These are phyloP conservation scores for Diaporthe ampelina DNA, from an alignment of 2,329 filamentous ascomycete genomes.

Conservation along the genomic window DNA sequence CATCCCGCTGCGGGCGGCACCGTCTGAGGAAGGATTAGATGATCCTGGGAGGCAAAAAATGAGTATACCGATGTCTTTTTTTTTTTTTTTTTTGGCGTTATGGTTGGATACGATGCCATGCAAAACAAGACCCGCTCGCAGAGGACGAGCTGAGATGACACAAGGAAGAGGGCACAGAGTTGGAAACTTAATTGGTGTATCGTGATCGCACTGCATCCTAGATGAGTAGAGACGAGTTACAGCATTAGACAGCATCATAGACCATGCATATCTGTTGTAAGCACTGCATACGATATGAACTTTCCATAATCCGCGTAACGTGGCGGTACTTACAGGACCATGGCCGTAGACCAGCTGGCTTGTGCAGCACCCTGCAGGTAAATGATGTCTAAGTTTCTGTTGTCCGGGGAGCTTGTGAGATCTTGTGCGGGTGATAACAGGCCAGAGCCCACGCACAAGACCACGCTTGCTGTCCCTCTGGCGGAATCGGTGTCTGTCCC, in stretches of 20 bases:
- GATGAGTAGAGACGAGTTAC: conserved; percentile 19
- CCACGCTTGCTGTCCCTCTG: neutral
- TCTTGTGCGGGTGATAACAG: neutral
- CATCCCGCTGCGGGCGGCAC: conserved; percentile 71
- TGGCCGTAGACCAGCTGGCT: neutral
- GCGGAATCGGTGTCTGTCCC: too few species aligned
- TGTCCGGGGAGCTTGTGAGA: neutral
- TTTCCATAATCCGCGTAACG: neutral
- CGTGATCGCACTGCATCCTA: conserved; percentile 4
- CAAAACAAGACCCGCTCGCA: neutral
- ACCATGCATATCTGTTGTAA: conserved; percentile 21
- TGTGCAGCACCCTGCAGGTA: too few species aligned
- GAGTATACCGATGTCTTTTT: neutral
- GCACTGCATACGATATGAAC: neutral
- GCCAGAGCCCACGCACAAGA: neutral
- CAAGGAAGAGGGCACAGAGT: neutral
- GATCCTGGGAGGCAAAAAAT: neutral
- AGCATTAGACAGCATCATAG: conserved; percentile 26
- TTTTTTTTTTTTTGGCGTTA: conserved; percentile 17
- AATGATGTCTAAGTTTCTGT: neutral
- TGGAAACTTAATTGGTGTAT: neutral
- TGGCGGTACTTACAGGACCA: neutral
- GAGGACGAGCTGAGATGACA: neutral
- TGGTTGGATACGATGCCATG: conserved; percentile 1
- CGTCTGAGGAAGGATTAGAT: conserved; percentile 50